phyloP scores from a whole-genome alignment of 805 yeast genomes.

The Saccharomycopsis guyanensis region DNA sequence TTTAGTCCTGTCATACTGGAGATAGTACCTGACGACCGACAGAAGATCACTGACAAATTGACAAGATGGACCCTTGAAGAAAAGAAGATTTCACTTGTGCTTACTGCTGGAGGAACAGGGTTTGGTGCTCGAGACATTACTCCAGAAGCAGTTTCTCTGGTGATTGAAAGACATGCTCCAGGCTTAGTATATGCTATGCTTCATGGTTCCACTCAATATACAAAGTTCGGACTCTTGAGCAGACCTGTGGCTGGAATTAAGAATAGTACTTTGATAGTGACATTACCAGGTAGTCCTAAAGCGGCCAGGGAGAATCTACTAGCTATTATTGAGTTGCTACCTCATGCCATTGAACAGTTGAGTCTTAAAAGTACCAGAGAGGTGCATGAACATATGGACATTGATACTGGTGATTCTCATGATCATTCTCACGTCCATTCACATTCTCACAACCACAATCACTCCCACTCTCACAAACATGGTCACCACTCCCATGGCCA shows the following conservation, averaged over 20 bases:
- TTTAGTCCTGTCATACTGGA: no score
- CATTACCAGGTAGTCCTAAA: constrained; percentile 47
- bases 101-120: constrained; percentile 52
- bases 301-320: constrained; percentile 39
- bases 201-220: constrained; percentile 33
- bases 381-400: constrained; percentile 30
- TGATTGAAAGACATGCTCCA: constrained; percentile 38
- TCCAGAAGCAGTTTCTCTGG: constrained; percentile 41
- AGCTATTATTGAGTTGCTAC: constrained; percentile 32
- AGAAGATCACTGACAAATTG: constrained; percentile 28
- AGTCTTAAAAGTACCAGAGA: constrained; percentile 32
- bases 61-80: constrained; percentile 24
- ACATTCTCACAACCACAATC: constrained; percentile 1
- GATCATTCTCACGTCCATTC: constrained; percentile 20
- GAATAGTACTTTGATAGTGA: constrained; percentile 32
- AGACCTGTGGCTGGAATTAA: constrained; percentile 44
- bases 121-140: constrained; percentile 39
- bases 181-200: constrained; percentile 45
- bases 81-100: constrained; percentile 24
- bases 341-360: constrained; percentile 38
- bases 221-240: constrained; percentile 42
- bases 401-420: constrained; percentile 19
- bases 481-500: constrained; percentile 21
- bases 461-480: constrained; percentile 9
- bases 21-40: constrained; percentile 33